Evolutionary conservation across 2,329 filamentous ascomycete species (phyloP).

Genomic region (Penicillium sp.): DNA sequence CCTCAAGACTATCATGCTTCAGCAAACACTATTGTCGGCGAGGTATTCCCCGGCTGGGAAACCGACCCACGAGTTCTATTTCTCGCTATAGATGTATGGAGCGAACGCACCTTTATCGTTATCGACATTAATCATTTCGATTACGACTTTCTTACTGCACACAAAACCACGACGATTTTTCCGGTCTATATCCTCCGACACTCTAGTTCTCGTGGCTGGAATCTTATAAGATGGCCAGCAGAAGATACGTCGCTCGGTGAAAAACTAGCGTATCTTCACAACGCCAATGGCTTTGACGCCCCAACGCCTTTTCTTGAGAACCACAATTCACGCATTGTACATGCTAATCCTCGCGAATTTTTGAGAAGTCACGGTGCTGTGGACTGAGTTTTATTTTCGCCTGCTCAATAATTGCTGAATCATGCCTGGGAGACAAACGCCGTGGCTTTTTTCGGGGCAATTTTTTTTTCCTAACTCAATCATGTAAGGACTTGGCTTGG

Average conservation of each 20-base stretch:
- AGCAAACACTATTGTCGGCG: slow-evolving; percentile 13
- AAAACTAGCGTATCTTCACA: slow-evolving; percentile 11
- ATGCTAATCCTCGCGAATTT: neutral
- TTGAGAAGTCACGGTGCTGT: too few relatives aligned
- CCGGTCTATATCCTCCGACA: slow-evolving; percentile 10
- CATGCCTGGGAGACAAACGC: too few relatives aligned
- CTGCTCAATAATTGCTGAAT: too few relatives aligned
- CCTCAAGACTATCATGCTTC: slow-evolving; percentile 5
- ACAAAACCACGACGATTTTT: slow-evolving; percentile 6
- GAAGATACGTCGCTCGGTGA: slow-evolving; percentile 9
- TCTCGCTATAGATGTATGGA: slow-evolving; percentile 10
- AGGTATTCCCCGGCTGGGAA: slow-evolving; percentile 11
- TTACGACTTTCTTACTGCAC: slow-evolving; percentile 11
- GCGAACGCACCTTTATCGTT: slow-evolving; percentile 9
- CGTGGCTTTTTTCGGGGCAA: too few relatives aligned
- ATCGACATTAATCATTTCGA: slow-evolving; percentile 12
- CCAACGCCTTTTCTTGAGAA: slow-evolving; percentile 10
- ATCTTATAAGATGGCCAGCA: slow-evolving; percentile 10
- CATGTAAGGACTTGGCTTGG: too few relatives aligned
- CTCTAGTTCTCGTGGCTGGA: slow-evolving; percentile 5
- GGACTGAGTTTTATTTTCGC: too few relatives aligned
- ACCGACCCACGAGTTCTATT: slow-evolving; percentile 9
- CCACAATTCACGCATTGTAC: neutral
- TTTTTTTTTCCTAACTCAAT: too few relatives aligned
- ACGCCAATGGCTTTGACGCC: slow-evolving; percentile 8